Evolutionary conservation across 2,329 filamentous ascomycete species (phyloP), one percentile per base, ranked within the genome.

Genomic region (Graphium sp.): DNA sequence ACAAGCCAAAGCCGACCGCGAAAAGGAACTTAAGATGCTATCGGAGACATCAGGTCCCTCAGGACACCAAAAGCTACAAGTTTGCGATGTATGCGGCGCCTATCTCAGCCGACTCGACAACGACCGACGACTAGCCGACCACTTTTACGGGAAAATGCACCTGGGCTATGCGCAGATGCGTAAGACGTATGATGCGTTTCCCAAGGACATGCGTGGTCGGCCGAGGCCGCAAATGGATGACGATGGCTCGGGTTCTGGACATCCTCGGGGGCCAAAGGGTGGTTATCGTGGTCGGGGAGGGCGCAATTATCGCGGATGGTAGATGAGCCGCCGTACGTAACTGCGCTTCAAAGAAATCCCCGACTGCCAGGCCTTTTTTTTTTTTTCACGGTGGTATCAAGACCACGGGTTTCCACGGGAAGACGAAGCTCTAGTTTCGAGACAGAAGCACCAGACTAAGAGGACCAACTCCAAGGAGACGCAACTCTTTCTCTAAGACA

Each of bases 91-190:
- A 1, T 98, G 89, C 51, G 89, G 89, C 36, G 89, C 89, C 5
- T 98, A 95, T 49, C 66, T 98, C 21, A 84, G 75, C 36, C 62
- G 89, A 14, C 66, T 98, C 18, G 89, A 98, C 48, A 98, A 98
- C 47, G 89, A 98, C 50, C 70, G 89, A 20, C 68, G 89, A 18
- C 52, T 98, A 46, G 89, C 89, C 13, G 89, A 98, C 48, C 89
- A 98, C 51, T 98, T 98, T 49, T 95, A 94, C 52, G 89, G 89
- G 14, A 98, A 98, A 62, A 98, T 98, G 89, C 89, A 98, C 47
- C 58, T 98, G 32, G 89, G 89, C 0, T 98, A 95, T 49, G 89
- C 89, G 11, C 82, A 93, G 55, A 98, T 98, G 89, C 73, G 89
- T 42, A 92, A 89, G 62, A 89, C 84, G 4, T 84, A 72, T 44